Evolutionary conservation across 176 grass and related monocot species (phyloP).

Genomic region (Eleusine coracana): DNA sequence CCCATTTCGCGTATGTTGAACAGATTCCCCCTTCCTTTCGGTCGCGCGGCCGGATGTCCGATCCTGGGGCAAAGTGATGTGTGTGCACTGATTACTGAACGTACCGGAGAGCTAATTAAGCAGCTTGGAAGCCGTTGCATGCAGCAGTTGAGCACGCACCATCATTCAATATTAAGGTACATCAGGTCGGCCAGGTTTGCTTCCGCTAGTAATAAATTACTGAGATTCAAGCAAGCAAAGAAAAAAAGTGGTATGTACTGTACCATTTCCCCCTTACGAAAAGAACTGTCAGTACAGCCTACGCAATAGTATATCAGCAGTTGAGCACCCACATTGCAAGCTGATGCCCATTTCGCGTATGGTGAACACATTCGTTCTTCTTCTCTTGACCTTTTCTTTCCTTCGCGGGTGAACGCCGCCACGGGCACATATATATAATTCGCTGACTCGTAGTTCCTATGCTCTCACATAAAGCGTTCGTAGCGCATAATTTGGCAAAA

Average conservation of each 20-base stretch:
- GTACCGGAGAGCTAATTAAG: too few relatives aligned
- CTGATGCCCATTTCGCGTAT: background rate
- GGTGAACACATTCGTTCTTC: background rate
- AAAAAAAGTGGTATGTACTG: background rate
- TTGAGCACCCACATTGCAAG: background rate
- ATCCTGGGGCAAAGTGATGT: too few relatives aligned
- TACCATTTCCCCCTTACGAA: background rate
- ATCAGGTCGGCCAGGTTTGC: too few relatives aligned
- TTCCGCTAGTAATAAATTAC: too few relatives aligned
- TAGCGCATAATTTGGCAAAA: conserved; percentile 38
- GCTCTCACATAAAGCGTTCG: conserved; percentile 21
- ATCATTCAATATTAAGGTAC: too few relatives aligned
- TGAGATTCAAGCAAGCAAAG: background rate
- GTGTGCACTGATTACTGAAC: too few relatives aligned
- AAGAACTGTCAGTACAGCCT: background rate
- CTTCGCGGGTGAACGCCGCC: background rate
- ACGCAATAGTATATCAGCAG: background rate
- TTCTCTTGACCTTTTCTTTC: background rate
- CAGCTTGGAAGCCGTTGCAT: too few relatives aligned
- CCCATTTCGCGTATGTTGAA: conserved; percentile 4
- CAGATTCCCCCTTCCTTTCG: too few relatives aligned
- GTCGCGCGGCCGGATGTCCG: too few relatives aligned
- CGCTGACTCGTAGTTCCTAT: background rate
- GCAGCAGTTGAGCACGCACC: too few relatives aligned
- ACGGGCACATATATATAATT: background rate